Evolutionary conservation across 108 stramenopile species (phyloP).

Genomic region (Discostella stelligeroides): DNA sequence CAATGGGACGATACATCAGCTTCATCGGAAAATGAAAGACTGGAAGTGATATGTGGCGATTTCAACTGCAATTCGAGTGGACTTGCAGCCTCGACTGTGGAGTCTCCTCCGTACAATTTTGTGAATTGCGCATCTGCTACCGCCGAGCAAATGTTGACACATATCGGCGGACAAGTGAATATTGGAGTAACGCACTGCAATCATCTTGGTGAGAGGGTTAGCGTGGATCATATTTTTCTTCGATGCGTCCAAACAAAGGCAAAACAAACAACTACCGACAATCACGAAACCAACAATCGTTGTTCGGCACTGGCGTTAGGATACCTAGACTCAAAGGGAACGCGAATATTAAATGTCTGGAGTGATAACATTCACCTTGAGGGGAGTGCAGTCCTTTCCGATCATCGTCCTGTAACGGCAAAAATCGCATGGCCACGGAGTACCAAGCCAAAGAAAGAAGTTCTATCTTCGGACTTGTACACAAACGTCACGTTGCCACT

Average conservation of each 20-base stretch:
- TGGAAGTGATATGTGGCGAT: slow-evolving; percentile 46
- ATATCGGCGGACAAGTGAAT: slow-evolving; percentile 40
- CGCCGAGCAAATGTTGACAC: slow-evolving; percentile 35
- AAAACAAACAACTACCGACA: background rate
- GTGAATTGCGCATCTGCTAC: slow-evolving; percentile 50
- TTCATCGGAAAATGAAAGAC: background rate
- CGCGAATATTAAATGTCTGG: slow-evolving; percentile 40
- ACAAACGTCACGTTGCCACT: slow-evolving; percentile 38
- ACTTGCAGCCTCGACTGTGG: slow-evolving; percentile 32
- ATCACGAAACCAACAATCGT: background rate
- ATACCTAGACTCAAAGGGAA: slow-evolving; percentile 43
- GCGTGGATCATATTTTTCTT: slow-evolving; percentile 50
- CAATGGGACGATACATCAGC: slow-evolving; percentile 4
- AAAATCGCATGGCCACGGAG: slow-evolving; percentile 42
- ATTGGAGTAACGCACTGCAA: slow-evolving; percentile 50
- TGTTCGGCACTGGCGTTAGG: slow-evolving; percentile 45
- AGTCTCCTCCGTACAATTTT: slow-evolving; percentile 33
- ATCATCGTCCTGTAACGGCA: slow-evolving; percentile 55
- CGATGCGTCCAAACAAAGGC: slow-evolving; percentile 13
- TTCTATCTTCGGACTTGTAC: slow-evolving; percentile 32
- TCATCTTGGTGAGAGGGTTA: slow-evolving; percentile 45
- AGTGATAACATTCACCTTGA: slow-evolving; percentile 35
- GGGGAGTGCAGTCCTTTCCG: slow-evolving; percentile 38
- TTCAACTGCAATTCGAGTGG: slow-evolving; percentile 53
- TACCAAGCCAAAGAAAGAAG: slow-evolving; percentile 23